Base-by-base conservation (phyloP, 1,139 yeast genomes). In the Nakaseomyces bracarensis region DNA sequence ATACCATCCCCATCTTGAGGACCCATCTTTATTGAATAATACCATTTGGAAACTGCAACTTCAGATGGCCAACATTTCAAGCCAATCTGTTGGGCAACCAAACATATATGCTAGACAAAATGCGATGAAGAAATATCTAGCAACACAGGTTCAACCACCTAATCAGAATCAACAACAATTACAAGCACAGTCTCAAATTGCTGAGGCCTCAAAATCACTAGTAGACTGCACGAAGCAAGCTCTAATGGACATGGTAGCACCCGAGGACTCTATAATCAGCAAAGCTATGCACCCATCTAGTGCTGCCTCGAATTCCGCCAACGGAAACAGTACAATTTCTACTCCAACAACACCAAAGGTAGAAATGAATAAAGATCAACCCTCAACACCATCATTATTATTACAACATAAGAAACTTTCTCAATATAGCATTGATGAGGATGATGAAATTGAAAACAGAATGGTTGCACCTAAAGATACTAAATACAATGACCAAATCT, bases 51-150 rank as follows among this genome's bases (percentile, higher is more conserved):
- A 82, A 60, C 87, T 87, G 55, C 98, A 91, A 66, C 68, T 75
- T 44, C 93, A 82, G 60, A 71, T 91, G 50, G 83, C 81, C 26
- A 86, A 81, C 49, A 65, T 84, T 36, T 83, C 96, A 4, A 74
- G 95, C 63, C 78, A 76, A 49, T 75, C 89, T 13, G 72, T 68
- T 48, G 64, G 64, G 4, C 66, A 70, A 35, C 87, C 96, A 8
- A 96, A 91, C 64, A 82, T 75, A 52, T 91, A 87, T 64, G 98
- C 98, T 3, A 75, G 96, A 49, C 84, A 83, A 54, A 94, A 93
- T 43, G 97, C 97, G 2, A 75, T 85, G 45, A 75, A 84, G 43
- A 59, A 58, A 46, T 58, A 57, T 38, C 40, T 57, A 26, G 54
- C 54, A 3, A 55, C 47, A 39, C 52, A 84, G 91, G 16, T 68